Conservation (phyloP, 805 yeast species). For the Starmerella gropengiesseri region DNA sequence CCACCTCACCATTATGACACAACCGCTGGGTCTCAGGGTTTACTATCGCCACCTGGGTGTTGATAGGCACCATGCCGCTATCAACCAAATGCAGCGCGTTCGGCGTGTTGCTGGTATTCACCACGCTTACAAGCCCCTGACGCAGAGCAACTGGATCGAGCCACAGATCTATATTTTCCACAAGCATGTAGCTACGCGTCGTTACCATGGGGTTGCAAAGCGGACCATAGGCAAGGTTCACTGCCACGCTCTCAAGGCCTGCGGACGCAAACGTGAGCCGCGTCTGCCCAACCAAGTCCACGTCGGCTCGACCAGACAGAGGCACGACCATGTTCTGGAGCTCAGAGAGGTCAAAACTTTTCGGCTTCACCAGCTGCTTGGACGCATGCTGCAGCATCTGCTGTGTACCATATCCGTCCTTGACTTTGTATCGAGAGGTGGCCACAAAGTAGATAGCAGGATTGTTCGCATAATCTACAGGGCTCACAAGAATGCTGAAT, state of each 20-base stretch:
- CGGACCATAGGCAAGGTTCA: slow-evolving; percentile 71
- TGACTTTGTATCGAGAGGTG: slow-evolving; percentile 64
- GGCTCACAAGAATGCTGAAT: slow-evolving; percentile 69
- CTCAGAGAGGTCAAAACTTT: slow-evolving; percentile 48
- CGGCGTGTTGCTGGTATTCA: slow-evolving; percentile 59
- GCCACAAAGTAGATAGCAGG: slow-evolving; percentile 63
- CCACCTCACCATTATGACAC: slow-evolving; percentile 83
- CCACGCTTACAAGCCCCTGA: slow-evolving; percentile 76
- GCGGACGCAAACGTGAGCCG: slow-evolving; percentile 54
- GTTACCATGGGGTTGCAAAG: slow-evolving; percentile 72
- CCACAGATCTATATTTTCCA: slow-evolving; percentile 79
- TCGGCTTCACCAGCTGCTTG: slow-evolving; percentile 42
- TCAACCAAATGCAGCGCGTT: slow-evolving; percentile 74
- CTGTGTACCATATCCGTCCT: slow-evolving; percentile 73
- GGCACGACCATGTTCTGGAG: slow-evolving; percentile 78
- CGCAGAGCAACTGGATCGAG: slow-evolving; percentile 79
- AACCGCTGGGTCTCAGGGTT: slow-evolving; percentile 79
- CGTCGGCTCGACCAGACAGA: slow-evolving; percentile 55
- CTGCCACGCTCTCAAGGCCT: slow-evolving; percentile 52
- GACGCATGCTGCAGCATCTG: slow-evolving; percentile 74
- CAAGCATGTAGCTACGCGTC: slow-evolving; percentile 74
- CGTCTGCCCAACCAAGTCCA: slow-evolving; percentile 43
- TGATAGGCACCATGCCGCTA: slow-evolving; percentile 91
- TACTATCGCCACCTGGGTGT: slow-evolving; percentile 86
- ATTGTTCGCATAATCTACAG: slow-evolving; percentile 62